Evolutionary conservation across 805 yeast species (phyloP).

Genomic region (Candida alai): DNA sequence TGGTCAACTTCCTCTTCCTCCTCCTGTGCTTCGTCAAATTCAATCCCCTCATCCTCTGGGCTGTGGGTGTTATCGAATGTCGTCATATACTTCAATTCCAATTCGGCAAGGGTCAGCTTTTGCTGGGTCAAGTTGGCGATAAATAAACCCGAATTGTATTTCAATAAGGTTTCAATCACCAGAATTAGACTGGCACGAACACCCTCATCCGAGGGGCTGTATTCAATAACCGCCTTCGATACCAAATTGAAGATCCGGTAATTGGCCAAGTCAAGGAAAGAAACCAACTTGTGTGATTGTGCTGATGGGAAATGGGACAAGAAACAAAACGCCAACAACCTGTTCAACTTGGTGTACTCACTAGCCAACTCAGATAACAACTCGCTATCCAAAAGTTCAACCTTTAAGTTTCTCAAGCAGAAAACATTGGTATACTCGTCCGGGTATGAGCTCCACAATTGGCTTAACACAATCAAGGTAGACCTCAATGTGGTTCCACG

Average conservation of each 20-base stretch:
- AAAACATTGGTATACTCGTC: slow-evolving; percentile 9
- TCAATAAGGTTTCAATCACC: slow-evolving; percentile 17
- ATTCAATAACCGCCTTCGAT: slow-evolving; percentile 6
- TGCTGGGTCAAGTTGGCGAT: slow-evolving; percentile 16
- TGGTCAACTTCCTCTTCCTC: slow-evolving; percentile 19
- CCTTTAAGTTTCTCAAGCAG: slow-evolving; percentile 17
- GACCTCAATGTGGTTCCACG: slow-evolving; percentile 21
- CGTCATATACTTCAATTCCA: slow-evolving; percentile 61
- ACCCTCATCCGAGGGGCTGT: slow-evolving; percentile 11
- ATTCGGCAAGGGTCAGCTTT: slow-evolving; percentile 24
- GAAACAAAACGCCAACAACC: slow-evolving; percentile 28
- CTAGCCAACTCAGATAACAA: slow-evolving; percentile 13
- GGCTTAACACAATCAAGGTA: slow-evolving; percentile 38
- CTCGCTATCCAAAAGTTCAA: slow-evolving; percentile 5
- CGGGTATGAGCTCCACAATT: slow-evolving; percentile 29
- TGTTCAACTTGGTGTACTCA: slow-evolving; percentile 27
- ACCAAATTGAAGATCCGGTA: slow-evolving; percentile 8
- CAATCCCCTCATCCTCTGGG: slow-evolving; percentile 27
- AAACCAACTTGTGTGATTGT: slow-evolving; percentile 20
- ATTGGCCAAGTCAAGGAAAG: slow-evolving; percentile 18
- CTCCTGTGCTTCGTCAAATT: slow-evolving; percentile 27
- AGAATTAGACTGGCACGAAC: slow-evolving; percentile 14
- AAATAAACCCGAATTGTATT: slow-evolving; percentile 19
- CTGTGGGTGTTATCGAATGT: slow-evolving; percentile 40
- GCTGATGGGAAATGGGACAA: slow-evolving; percentile 20